Base-by-base conservation (phyloP, 345 rosid genomes). In the Eucalyptus tenuipes region DNA sequence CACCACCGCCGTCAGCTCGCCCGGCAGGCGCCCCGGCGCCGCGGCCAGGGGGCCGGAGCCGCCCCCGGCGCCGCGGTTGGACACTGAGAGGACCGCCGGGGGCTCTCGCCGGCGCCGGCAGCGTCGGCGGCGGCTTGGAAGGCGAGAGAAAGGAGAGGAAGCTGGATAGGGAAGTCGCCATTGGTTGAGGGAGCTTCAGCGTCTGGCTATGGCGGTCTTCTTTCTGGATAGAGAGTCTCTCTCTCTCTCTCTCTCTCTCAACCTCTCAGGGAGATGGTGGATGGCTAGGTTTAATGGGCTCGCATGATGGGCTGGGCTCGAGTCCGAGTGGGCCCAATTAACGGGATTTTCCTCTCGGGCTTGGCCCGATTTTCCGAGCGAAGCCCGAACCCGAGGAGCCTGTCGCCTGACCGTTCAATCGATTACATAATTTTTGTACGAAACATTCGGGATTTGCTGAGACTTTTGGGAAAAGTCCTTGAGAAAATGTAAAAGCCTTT, bases 121-220 rank as follows among this genome's bases (percentile, higher is more conserved):
- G 89, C 33, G 91, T 86, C 42, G 88, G 87, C 44, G 90, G 92
- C 11, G 97, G 89, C 86, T 92, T 93, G 64, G 95, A 90, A 61
- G 97, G 95, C 16, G 93, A 88, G 87, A 94, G 88, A 92, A 93
- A 95, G 88, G 97, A 95, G 91, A 95, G 88, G 90, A 96, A 93
- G 91, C 92, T 94, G 85, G 98, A 86, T 89, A 96, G 92, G 79
- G 96, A 92, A 88, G 95, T 40, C 85, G 98, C 98, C 98, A 96
- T 95, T 40, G 84, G 47, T 40, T 20, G 84, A 40, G 91, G 84
- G 87, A 88, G 50, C 64, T 66, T 37, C 45, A 86, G 33, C 48
- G 88, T 7, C 33, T 55, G 20, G 11, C 49, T 86, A 40, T 75
- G 84, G 47, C 75, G 79, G 37, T 33, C 31, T 57, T 86, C 45